Evolutionary conservation across 192 early-diverging fungal genomes (phyloP), one percentile per base, ranked within the genome.

Genomic region (Backusella westeae): DNA sequence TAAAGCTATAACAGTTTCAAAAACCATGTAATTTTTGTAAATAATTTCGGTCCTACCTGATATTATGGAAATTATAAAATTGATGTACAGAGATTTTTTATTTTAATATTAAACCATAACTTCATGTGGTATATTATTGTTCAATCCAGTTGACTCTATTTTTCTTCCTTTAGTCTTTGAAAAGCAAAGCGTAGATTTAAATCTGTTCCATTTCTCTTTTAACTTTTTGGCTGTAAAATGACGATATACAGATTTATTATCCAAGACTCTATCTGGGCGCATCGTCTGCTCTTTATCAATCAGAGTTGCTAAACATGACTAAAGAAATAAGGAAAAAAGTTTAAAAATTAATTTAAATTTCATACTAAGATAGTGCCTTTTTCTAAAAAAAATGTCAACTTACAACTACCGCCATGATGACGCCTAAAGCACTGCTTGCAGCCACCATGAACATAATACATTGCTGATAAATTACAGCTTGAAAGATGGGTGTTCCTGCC

Each of bases 361-460:
- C 17, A 53, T 19, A 49, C 38, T 10, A 44, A 23, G 19, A 23
- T 29, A 46, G 26, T 35, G 8, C 26, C 9, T 15, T 34, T n/a
- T 69, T 14, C 53, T 17, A 17, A 29, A 39, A 69, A 49, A 36
- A 53, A 23, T 46, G 21, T 21, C 34, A 35, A 78, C 75, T 83
- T 83, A 89, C 88, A 69, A 78, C 59, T n/a, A 88, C 82, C n/a
- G 85, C 68, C 6, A 80, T 78, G 41, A 93, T 74, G 0, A 89
- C 86, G 56, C 88, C 91, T 34, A 94, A 86, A 15, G 89, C 88
- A 8, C 89, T 88, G n/a, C 90, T 89, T 0, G 94, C 90, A 19
- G 89, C 88, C 26, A 97, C 92, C 92, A 97, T 92, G 77, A 94
- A 96, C 87, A 94, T 90, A 65, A 97, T 92, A 66, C 95, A 92